A percentile compares a stretch with the other conserved stretches of the same genome.
Evolutionary conservation across 2,329 filamentous ascomycete species (phyloP).

Genomic region (Hypocreales sp.): DNA sequence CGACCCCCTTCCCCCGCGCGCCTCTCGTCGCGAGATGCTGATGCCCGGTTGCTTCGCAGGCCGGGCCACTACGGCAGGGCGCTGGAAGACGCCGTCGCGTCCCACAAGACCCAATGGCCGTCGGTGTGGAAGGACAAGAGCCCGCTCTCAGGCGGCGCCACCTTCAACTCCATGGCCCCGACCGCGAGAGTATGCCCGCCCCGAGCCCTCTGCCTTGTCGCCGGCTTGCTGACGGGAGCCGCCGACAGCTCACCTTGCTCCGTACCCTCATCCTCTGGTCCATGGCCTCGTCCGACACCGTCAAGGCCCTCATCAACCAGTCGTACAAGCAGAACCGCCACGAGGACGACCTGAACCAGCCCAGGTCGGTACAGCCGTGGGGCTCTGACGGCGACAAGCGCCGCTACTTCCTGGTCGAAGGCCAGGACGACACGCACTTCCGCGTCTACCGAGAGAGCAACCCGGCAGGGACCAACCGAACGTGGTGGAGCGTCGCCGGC

Average conservation of each 20-base stretch:
- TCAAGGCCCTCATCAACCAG: constrained; percentile 70
- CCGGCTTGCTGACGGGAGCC: constrained; percentile 3
- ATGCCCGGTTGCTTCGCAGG: constrained; percentile 30
- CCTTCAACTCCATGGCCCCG: constrained; percentile 70
- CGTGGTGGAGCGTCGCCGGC: constrained; percentile 89
- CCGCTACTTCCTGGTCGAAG: constrained; percentile 87
- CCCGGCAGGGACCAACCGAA: constrained; percentile 55
- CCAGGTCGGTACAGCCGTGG: constrained; percentile 81
- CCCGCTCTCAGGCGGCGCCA: constrained; percentile 64
- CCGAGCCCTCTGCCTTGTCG: background rate
- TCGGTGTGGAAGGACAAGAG: constrained; percentile 68
- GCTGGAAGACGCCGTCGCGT: constrained; percentile 78
- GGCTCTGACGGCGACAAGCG: constrained; percentile 80
- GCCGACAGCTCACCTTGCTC: constrained; percentile 58
- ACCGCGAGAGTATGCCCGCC: constrained; percentile 52
- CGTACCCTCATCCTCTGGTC: constrained; percentile 79
- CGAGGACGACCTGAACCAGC: constrained; percentile 66
- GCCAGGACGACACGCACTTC: constrained; percentile 85
- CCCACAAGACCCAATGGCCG: constrained; percentile 81
- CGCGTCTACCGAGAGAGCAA: constrained; percentile 90
- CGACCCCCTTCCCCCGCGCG: too few relatives aligned
- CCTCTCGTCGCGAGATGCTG: constrained; percentile 2
- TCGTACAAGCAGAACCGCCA: constrained; percentile 80
- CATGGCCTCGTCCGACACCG: constrained; percentile 69
- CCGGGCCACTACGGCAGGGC: constrained; percentile 85